Conservation (phyloP, 192 early-diverging fungal genomes). For the Cetraspora pellucida region DNA sequence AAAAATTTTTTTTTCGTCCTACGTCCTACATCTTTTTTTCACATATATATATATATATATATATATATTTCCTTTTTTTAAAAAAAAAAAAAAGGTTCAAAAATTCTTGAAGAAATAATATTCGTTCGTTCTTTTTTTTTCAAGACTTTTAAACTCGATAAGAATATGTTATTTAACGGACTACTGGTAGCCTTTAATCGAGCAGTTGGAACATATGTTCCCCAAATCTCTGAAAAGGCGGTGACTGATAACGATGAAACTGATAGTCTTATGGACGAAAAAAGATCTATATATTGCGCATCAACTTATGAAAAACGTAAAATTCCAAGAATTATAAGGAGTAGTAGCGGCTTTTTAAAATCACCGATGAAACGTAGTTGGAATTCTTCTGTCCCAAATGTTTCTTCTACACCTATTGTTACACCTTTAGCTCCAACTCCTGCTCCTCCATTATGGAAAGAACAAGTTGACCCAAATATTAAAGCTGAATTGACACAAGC, state of each 20-base stretch:
- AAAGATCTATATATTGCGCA: neutral
- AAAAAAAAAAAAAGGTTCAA: too few relatives aligned
- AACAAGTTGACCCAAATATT: slow-evolving; percentile 21
- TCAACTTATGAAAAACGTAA: neutral
- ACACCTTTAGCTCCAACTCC: slow-evolving; percentile 5
- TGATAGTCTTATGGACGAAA: neutral
- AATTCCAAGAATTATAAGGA: neutral
- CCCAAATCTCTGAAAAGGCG: neutral
- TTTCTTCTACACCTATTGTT: neutral
- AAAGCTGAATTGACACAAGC: neutral
- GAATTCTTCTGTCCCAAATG: neutral
- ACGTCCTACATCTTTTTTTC: too few relatives aligned
- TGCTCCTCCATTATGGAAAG: slow-evolving; percentile 20
- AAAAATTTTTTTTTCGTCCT: too few relatives aligned
- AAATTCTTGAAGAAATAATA: too few relatives aligned
- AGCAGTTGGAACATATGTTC: neutral
- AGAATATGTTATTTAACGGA: neutral
- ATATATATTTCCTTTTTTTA: too few relatives aligned
- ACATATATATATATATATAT: too few relatives aligned
- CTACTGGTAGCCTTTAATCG: neutral
- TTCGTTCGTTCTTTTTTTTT: too few relatives aligned
- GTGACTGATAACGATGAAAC: neutral
- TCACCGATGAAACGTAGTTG: slow-evolving; percentile 7
- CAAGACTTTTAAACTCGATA: neutral
- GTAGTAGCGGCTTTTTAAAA: slow-evolving; percentile 3